Base-by-base conservation (phyloP, 805 yeast species). In the Isabelozyma heimii region DNA sequence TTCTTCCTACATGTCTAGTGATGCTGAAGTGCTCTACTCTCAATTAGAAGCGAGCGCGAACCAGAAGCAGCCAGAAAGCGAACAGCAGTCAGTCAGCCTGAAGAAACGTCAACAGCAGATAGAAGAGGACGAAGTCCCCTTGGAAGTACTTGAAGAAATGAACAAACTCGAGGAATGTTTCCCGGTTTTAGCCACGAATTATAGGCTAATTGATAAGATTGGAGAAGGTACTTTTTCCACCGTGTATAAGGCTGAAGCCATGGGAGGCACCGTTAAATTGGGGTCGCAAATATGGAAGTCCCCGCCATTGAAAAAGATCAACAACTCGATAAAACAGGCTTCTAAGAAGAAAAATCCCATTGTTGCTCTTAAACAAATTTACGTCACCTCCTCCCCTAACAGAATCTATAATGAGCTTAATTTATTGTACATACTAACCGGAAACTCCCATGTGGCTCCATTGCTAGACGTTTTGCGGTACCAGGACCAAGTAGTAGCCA, bases 331-430 rank as follows among this genome's bases (percentile, higher is more conserved):
- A 33, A 59, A 52, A 39, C 54, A 49, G 8, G 47, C 48, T 27
- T 40, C 49, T 16, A 63, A 62, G 24, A 56, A 57, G 50, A 72
- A 66, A 53, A 74, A 63, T 55, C 75, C 75, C 42, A 64, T 75
- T 45, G 98, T 94, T 49, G 99, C 99, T 1, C 73, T 94, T 56
- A 94, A 94, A 64, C 82, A 94, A 60, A 90, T 94, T 43, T 91
- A 92, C 65, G 98, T 91, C 16, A 94, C 99, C 0, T 89, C 97
- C 1, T 90, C 97, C 7, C 97, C 98, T 0, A 85, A 83, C 53
- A 79, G 99, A 66, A 92, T 94, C 41, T 83, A 81, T 57, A 91
- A 91, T 64, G 99, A 94, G 66, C 77, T 94, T 53, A 85, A 85
- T 54, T 70, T 94, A 43, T 75, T 94, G 30, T 86, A 87, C 61